These are phyloP conservation scores for Sarocladium brachiariae DNA, from an alignment of 2,329 filamentous ascomycete species.

Conservation along the genomic window DNA sequence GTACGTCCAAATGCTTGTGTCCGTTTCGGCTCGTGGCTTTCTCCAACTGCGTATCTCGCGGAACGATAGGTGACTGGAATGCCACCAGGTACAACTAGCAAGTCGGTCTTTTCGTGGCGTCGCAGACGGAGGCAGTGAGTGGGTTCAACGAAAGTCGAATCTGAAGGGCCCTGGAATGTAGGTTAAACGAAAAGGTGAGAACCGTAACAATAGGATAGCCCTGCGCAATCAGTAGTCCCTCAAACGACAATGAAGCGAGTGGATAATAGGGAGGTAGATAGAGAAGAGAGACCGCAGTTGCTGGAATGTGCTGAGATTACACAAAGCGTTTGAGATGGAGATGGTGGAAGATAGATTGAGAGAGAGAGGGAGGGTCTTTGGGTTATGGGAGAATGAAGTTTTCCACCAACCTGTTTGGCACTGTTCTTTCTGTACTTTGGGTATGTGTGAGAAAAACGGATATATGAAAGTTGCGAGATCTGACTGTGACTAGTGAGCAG, in stretches of 20 bases:
- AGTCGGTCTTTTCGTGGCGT: no score
- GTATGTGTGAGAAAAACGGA: neutral
- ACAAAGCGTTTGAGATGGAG: no score
- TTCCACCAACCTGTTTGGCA: conserved; percentile 3
- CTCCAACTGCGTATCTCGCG: no score
- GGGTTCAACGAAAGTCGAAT: neutral
- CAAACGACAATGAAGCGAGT: conserved; percentile 6
- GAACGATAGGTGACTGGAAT: conserved; percentile 4
- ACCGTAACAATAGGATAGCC: neutral
- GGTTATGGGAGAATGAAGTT: neutral
- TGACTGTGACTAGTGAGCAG: neutral
- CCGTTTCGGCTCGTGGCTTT: no score
- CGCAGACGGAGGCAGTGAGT: neutral
- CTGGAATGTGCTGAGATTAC: conserved; percentile 5
- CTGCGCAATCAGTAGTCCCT: conserved; percentile 10
- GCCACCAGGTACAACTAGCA: neutral
- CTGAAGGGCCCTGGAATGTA: conserved; percentile 8
- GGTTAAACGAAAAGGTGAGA: conserved; percentile 5
- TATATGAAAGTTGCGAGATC: neutral
- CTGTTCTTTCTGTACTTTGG: neutral
- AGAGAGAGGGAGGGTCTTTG: no score
- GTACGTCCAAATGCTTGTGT: neutral
- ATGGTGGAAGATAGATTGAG: no score
- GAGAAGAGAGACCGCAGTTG: neutral
- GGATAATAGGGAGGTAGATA: neutral